These are phyloP conservation scores for Kodamaea suecica DNA, from an alignment of 1,139 yeast genomes.

Conservation along the genomic window DNA sequence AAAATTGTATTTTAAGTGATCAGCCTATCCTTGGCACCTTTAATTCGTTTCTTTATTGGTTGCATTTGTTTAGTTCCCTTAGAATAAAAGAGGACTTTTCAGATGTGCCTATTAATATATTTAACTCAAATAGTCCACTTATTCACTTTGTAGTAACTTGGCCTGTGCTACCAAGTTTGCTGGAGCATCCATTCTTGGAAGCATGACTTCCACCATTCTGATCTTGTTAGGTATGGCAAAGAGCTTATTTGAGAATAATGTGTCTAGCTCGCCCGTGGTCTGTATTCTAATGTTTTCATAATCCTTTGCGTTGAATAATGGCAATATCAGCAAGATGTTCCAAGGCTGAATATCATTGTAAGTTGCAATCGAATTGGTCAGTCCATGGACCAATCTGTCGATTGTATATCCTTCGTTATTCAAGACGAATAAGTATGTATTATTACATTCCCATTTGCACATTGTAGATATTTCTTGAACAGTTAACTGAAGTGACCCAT, in stretches of 20 bases:
- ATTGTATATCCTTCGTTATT: constrained; percentile 89
- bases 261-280: constrained; percentile 66
- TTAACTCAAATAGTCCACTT: no score
- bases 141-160: constrained; percentile 34
- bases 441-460: constrained; percentile 68
- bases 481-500: constrained; percentile 85
- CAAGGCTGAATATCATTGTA: constrained; percentile 83
- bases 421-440: constrained; percentile 77
- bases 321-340: constrained; percentile 69
- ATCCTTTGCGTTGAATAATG: constrained; percentile 67
- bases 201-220: constrained; percentile 75
- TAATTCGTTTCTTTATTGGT: no score
- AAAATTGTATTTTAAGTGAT: no score
- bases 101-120: no score
- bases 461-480: constrained; percentile 85
- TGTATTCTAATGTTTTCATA: constrained; percentile 54
- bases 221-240: constrained; percentile 64
- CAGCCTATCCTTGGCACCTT: no score
- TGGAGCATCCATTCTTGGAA: constrained; percentile 83
- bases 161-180: constrained; percentile 47
- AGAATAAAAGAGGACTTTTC: no score
- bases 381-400: constrained; percentile 85
- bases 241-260: constrained; percentile 48
- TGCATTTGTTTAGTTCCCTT: no score
- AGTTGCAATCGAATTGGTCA: constrained; percentile 42